Base-by-base conservation (phyloP, 2,329 filamentous ascomycete genomes). In the Penicillium sp. region DNA sequence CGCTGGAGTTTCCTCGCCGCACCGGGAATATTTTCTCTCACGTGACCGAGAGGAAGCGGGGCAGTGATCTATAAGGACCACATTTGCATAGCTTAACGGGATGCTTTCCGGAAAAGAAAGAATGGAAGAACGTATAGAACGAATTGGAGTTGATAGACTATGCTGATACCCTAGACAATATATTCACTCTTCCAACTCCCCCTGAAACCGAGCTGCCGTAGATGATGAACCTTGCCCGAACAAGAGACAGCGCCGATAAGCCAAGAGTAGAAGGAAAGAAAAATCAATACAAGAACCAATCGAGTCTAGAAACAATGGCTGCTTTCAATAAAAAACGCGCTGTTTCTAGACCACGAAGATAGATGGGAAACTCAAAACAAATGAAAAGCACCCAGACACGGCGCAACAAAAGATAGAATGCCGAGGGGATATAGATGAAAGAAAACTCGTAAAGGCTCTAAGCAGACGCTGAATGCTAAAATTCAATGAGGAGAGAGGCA, bases 381-480 rank as follows among this genome's bases (percentile, higher is more conserved):
- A 24, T 27, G 13, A 48, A 47, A 54, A 52, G 43, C 51, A 55
- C 41, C 52, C 36, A 47, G 39, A 58, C 49, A 9, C 20, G 32
- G 56, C 40, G 44, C 41, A 51, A 49, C 46, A 57, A 29, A n/a
- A 49, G 46, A 46, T 48, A 58, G 56, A 59, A 60, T 59, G 58
- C 54, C 46, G 49, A 60, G 50, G 61, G 62, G 64, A 68, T 68
- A 68, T 69, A 63, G 59, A 57, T 58, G 46, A 58, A 52, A 61
- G 49, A 55, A 58, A 59, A 56, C 53, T 66, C 54, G 57, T 65
- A 55, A 66, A 49, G 48, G 50, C 61, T 63, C 52, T 55, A 59
- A 61, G 55, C 58, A 64, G 48, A 61, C 60, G 64, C 67, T 68
- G 61, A 55, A 69, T 65, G 67, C 67, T 69, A 65, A 65, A 54